These are phyloP conservation scores for Primulina huaijiensis DNA, from an alignment of 257 asterid genomes.

Conservation along the genomic window DNA sequence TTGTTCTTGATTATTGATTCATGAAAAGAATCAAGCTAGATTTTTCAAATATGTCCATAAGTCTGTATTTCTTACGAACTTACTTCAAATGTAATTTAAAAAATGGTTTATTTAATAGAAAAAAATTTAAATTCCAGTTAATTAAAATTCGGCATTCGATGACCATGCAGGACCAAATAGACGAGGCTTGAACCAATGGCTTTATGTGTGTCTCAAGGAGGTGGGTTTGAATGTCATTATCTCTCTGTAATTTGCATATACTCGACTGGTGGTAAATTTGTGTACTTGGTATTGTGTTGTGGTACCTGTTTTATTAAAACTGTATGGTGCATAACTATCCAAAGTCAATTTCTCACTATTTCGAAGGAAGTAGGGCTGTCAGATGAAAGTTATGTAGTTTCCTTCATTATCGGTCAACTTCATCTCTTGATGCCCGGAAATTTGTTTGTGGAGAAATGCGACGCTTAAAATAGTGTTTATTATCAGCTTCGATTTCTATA, in stretches of 20 bases:
- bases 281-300: constrained; percentile 26
- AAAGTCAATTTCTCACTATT: too few species aligned
- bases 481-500: too few species aligned
- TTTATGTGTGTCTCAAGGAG: constrained; percentile 36
- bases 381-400: too few species aligned
- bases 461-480: too few species aligned
- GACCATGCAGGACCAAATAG: constrained; percentile 52
- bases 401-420: too few species aligned
- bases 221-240: constrained; percentile 52
- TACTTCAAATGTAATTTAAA: not conserved
- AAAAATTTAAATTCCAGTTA: constrained; percentile 1
- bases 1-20: too few species aligned
- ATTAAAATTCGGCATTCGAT: constrained; percentile 19
- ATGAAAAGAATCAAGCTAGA: too few species aligned
- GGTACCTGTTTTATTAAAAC: constrained; percentile 19
- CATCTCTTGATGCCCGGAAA: too few species aligned
- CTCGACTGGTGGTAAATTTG: constrained; percentile 18
- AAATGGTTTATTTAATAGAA: not conserved
- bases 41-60: too few species aligned
- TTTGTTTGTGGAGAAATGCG: too few species aligned
- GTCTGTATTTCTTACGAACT: too few species aligned
- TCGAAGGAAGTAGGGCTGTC: too few species aligned
- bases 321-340: constrained; percentile 2
- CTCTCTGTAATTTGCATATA: constrained; percentile 41
- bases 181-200: constrained; percentile 40